Percentiles rank a stretch among this genome's conserved stretches.
Evolutionary conservation across 768 basidiomycete genomes (phyloP).

Genomic region (Termitomyces sp.): DNA sequence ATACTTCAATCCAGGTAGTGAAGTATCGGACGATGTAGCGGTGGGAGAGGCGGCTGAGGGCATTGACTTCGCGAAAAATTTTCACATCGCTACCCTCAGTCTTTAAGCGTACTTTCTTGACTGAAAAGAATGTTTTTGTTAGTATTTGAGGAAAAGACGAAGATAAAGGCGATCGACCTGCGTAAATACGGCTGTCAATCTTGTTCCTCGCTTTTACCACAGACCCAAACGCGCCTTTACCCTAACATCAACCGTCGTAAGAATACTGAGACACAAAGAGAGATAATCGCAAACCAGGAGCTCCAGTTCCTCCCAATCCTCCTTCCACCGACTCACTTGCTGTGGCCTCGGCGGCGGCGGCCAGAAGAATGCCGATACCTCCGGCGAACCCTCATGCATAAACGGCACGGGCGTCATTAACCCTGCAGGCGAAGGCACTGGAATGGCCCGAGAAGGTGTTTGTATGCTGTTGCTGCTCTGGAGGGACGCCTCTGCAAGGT

Average conservation of each 20-base stretch:
- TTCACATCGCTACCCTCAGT: constrained; percentile 76
- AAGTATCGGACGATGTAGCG: constrained; percentile 90
- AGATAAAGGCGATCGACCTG: constrained; percentile 42
- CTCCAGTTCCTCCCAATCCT: constrained; percentile 93
- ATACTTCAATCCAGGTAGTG: constrained; percentile 83
- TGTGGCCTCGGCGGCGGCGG: constrained; percentile 35
- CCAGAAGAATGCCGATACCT: constrained; percentile 61
- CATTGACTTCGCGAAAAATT: constrained; percentile 89
- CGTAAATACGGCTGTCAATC: constrained; percentile 82
- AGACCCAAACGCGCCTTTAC: constrained; percentile 88
- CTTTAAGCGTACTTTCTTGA: constrained; percentile 85
- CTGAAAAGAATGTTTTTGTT: constrained; percentile 25
- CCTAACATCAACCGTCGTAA: constrained; percentile 34
- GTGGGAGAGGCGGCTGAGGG: constrained; percentile 82
- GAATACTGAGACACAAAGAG: background rate
- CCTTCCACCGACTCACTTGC: constrained; percentile 78
- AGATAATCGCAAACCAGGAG: constrained; percentile 46
- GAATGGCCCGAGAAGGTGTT: constrained; percentile 20
- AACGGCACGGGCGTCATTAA: constrained; percentile 46
- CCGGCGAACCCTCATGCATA: constrained; percentile 49
- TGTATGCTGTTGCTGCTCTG: constrained; percentile 18
- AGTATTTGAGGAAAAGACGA: background rate
- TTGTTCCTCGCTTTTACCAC: constrained; percentile 92
- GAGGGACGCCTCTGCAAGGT: constrained; percentile 41
- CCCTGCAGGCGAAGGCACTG: constrained; percentile 28